Base-by-base conservation (phyloP, 2,329 filamentous ascomycete genomes). In the Pyrenophora seminiperda region DNA sequence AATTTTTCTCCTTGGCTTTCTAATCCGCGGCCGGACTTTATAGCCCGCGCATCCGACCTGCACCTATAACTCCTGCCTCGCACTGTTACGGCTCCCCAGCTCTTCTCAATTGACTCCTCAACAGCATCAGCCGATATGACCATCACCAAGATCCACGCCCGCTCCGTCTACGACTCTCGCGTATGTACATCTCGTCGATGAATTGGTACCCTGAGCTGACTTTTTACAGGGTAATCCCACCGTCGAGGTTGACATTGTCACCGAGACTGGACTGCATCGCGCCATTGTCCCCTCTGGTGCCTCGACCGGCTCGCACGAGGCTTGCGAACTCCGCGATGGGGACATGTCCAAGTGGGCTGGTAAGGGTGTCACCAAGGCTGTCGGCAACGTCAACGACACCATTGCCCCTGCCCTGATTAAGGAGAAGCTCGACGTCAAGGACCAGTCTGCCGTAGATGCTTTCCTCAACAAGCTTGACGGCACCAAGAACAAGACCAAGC, bases 231-330 rank as follows among this genome's bases (percentile, higher is more conserved):
- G 85, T 76, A 99, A 99, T 87, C 94, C 94, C 73, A 99, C 94
- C 75, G 93, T 97, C 73, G 93, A 97, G 84, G 93, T 97, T 72
- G 93, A 97, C 76, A 86, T 97, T 69, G 89, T 96, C 80, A 97
- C 92, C 68, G 91, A 96, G 82, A 95, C 89, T 70, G 93, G 93
- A 73, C 87, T 97, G 60, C 92, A 97, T 86, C 91, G 93, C 74
- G 92, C 93, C 76, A 97, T 97, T 75, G 93, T 97, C 59, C 93
- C 93, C 71, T 97, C 92, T 63, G 93, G 93, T 77, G 93, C 93
- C 72, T 97, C 93, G 69, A 97, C 92, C 71, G 73, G 78, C 60
- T 78, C 77, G 50, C 76, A 81, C 70, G 78, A 81, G 67, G 78
- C 78, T 42, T 79, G 77, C 70, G 78, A 80, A 68, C 77, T 81